Evolutionary conservation across 2,329 filamentous ascomycete genomes (phyloP).

Genomic region (Phaeophleospora eucalypticola): DNA sequence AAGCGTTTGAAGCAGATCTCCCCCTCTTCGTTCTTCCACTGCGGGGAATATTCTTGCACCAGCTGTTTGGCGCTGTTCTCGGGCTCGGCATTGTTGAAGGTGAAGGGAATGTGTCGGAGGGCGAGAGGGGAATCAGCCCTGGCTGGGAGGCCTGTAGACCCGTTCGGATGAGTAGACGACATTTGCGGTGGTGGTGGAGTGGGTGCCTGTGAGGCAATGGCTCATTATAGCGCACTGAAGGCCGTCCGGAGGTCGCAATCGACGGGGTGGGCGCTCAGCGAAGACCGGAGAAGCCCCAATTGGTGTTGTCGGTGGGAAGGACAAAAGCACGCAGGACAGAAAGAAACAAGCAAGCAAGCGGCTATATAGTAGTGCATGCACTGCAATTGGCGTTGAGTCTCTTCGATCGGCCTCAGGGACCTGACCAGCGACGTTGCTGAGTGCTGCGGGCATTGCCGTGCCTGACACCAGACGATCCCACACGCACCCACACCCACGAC

Average conservation of each 20-base stretch:
- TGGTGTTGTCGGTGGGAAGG: too few relatives aligned
- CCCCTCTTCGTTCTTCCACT: slow-evolving; percentile 72
- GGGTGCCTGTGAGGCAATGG: slow-evolving; percentile 7
- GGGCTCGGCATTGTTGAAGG: slow-evolving; percentile 73
- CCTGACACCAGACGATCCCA: too few relatives aligned
- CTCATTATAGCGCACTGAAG: slow-evolving; percentile 10
- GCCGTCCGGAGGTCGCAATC: background rate
- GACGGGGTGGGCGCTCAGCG: background rate
- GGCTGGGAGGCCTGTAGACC: slow-evolving; percentile 22
- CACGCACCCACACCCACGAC: too few relatives aligned
- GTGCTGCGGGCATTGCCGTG: too few relatives aligned
- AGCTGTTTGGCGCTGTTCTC: slow-evolving; percentile 74
- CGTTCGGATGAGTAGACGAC: slow-evolving; percentile 18
- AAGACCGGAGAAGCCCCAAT: too few relatives aligned
- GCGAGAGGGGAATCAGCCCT: slow-evolving; percentile 32
- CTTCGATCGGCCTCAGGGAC: background rate
- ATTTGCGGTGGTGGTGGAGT: slow-evolving; percentile 18
- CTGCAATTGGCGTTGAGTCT: background rate
- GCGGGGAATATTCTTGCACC: slow-evolving; percentile 72
- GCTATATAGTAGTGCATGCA: background rate
- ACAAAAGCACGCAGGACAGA: too few relatives aligned
- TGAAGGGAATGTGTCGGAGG: slow-evolving; percentile 61
- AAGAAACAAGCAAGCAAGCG: too few relatives aligned
- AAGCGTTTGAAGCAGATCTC: slow-evolving; percentile 83
- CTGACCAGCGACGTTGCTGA: background rate